phyloP scores from a whole-genome alignment of 108 stramenopile genomes.

The Craspedostauros australis region DNA sequence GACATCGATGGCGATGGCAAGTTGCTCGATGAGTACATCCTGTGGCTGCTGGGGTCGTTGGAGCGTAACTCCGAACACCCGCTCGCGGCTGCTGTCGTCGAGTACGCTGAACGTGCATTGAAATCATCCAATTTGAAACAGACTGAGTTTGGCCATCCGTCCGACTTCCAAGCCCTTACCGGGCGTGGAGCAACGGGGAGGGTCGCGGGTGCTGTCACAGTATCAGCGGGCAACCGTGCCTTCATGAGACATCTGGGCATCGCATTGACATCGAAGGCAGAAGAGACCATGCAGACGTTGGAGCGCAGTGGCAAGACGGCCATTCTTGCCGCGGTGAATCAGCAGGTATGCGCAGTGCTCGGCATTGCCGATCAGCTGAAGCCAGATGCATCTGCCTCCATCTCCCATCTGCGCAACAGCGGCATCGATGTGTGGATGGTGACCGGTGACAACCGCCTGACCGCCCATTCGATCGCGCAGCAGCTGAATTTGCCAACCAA shows the following conservation, averaged over 20 bases:
- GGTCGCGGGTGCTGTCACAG: slow-evolving; percentile 29
- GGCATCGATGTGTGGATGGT: slow-evolving; percentile 95
- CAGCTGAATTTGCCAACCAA: slow-evolving; percentile 59
- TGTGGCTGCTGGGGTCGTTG: slow-evolving; percentile 73
- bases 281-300: slow-evolving; percentile 52
- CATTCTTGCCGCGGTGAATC: slow-evolving; percentile 70
- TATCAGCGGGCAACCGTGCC: slow-evolving; percentile 74
- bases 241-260: slow-evolving; percentile 48
- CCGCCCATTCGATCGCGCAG: slow-evolving; percentile 82
- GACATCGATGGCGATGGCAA: slow-evolving; percentile 16
- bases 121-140: slow-evolving; percentile 7
- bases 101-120: slow-evolving; percentile 27
- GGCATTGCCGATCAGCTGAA: slow-evolving; percentile 82
- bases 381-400: slow-evolving; percentile 64
- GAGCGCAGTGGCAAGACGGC: slow-evolving; percentile 82
- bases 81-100: slow-evolving; percentile 68
- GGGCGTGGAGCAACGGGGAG: slow-evolving; percentile 75
- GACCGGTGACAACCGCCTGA: slow-evolving; percentile 90
- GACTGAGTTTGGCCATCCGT: slow-evolving; percentile 34
- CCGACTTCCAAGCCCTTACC: slow-evolving; percentile 40
- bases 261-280: slow-evolving; percentile 47
- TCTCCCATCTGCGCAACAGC: slow-evolving; percentile 52
- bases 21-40: slow-evolving; percentile 9
- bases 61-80: slow-evolving; percentile 83
- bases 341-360: slow-evolving; percentile 57